These are phyloP conservation scores for Apiospora phragmitis DNA, from an alignment of 2,329 filamentous ascomycete genomes.

Conservation along the genomic window DNA sequence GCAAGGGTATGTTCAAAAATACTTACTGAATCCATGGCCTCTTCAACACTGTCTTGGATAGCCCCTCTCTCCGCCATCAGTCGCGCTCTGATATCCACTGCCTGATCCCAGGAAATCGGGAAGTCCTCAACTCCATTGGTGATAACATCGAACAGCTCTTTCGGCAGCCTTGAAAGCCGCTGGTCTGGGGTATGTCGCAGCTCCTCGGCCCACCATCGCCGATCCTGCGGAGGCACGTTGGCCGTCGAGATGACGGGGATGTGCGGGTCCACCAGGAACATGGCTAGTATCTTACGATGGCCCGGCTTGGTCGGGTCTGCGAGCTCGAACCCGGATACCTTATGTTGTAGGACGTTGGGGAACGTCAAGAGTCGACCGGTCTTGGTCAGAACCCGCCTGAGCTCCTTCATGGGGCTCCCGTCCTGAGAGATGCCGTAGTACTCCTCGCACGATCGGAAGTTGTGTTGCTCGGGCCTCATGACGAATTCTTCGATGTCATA, in stretches of 20 bases:
- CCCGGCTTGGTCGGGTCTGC: slow-evolving; percentile 52
- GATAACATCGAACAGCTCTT: neutral
- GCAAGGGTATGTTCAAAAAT: neutral
- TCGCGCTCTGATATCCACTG: neutral
- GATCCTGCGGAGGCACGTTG: slow-evolving; percentile 45
- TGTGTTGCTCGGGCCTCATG: neutral
- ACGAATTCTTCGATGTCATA: neutral
- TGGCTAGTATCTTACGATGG: slow-evolving; percentile 58
- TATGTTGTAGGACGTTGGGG: slow-evolving; percentile 41
- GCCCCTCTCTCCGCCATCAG: neutral
- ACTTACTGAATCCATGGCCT: neutral
- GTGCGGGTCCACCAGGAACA: slow-evolving; percentile 62
- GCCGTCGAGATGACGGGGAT: slow-evolving; percentile 43
- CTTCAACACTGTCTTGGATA: neutral
- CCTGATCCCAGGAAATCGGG: neutral
- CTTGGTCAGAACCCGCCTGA: slow-evolving; percentile 23
- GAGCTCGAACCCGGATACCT: slow-evolving; percentile 48
- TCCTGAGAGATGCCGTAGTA: neutral
- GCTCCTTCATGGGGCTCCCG: slow-evolving; percentile 19
- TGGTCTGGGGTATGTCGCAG: slow-evolving; percentile 6
- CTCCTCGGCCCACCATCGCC: slow-evolving; percentile 36
- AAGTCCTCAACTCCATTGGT: neutral
- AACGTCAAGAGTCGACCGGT: slow-evolving; percentile 26
- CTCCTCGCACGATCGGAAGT: slow-evolving; percentile 11
- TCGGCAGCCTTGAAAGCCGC: slow-evolving; percentile 16